phyloP scores from a whole-genome alignment of 2,329 filamentous ascomycete species.

The Stemphylium beticola region DNA sequence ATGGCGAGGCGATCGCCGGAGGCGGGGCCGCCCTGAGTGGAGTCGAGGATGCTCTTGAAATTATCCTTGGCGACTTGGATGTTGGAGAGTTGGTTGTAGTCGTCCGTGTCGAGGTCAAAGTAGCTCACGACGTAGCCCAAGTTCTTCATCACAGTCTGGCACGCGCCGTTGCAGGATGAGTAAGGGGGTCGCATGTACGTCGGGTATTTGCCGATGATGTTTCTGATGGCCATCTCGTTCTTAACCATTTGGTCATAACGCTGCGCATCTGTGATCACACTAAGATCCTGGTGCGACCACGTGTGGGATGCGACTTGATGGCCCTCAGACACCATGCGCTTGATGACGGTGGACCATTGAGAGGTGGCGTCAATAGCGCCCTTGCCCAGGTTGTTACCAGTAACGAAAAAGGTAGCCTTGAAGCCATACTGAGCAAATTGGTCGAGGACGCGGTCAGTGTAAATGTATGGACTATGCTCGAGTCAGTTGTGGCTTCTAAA shows the following conservation, averaged over 20 bases:
- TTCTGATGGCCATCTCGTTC: constrained; percentile 62
- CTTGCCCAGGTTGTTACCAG: constrained; percentile 63
- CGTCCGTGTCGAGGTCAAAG: constrained; percentile 64
- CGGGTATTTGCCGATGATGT: constrained; percentile 61
- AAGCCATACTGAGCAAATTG: constrained; percentile 62
- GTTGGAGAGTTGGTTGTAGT: constrained; percentile 44
- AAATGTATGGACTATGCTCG: constrained; percentile 57
- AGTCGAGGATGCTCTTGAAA: constrained; percentile 47
- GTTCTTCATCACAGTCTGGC: constrained; percentile 47
- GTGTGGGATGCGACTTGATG: constrained; percentile 68
- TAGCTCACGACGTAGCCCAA: constrained; percentile 67
- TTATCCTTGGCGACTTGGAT: constrained; percentile 46
- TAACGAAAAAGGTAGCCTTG: constrained; percentile 72
- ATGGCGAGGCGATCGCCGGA: constrained; percentile 57
- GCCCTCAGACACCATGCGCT: constrained; percentile 60
- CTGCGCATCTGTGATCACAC: constrained; percentile 50
- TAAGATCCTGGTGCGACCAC: constrained; percentile 61
- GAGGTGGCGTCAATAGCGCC: constrained; percentile 60
- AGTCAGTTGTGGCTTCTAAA: background rate
- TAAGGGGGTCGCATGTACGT: constrained; percentile 61
- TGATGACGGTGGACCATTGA: constrained; percentile 59
- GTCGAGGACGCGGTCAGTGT: constrained; percentile 67
- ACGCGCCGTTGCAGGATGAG: constrained; percentile 53
- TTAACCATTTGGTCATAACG: constrained; percentile 59
- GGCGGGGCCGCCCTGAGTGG: constrained; percentile 25